Base-by-base conservation (phyloP, 257 asterid species). In the Scutellaria baicalensis region DNA sequence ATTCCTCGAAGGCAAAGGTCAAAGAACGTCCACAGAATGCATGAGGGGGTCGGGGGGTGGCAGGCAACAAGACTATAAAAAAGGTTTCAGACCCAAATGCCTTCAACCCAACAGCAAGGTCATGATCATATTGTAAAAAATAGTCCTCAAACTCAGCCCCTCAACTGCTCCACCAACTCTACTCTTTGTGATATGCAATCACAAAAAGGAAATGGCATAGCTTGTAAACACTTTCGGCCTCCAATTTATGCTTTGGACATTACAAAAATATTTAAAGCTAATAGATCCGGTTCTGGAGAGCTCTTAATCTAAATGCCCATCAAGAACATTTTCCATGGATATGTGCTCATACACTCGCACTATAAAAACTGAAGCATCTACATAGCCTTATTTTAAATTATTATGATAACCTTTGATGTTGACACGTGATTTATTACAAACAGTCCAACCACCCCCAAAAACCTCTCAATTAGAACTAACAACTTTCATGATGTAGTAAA, bases 81-180 rank as follows among this genome's bases (percentile, higher is more conserved):
- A 23, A 23, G 27, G 27, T 23, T 23, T 23, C 2, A 23, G 27
- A 23, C 27, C 27, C 27, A 23, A 23, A 23, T 2, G 27, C 27
- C 27, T 23, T 23, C 1, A 51, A 59, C 38, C 68, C 31, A 23
- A 33, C 31, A 42, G 43, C 67, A 72, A 6, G 2, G 50, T 72
- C 59, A 59, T 9, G 9, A 31, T 69, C 42, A 68, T n/a, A n/a
- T 20, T 51, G 43, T 6, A 27, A 17, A 20, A 60, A 11, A 9
- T 48, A 4, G n/a, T 54, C 47, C 50, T 59, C 69, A 45, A 66
- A 36, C 45, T 70, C 74, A 66, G 39, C 35, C 17, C 55, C 50
- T n/a, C n/a, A n/a, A n/a, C n/a, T n/a, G n/a, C 55, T 57, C 51
- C 51, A 74, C 48, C 65, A 1, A 59, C 67, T 42, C 20, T 23